Percentiles rank a stretch among this genome's conserved stretches.
Evolutionary conservation across 1,284 basidiomycete genomes (phyloP).

Genomic region (Malassezia yamatoensis): DNA sequence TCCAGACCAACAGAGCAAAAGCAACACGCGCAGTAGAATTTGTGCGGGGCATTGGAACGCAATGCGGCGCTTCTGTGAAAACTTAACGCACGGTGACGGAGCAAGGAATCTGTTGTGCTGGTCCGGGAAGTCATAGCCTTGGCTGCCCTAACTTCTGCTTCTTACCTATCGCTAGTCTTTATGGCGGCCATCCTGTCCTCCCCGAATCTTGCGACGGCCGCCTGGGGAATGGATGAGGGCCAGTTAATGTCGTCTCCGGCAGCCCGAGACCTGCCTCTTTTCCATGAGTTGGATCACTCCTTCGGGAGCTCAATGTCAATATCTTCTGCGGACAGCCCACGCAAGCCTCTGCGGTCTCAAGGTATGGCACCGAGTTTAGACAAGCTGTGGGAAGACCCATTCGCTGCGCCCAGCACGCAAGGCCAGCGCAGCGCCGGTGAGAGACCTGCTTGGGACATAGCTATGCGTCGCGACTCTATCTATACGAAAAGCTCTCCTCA

Average conservation of each 20-base stretch:
- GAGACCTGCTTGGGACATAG: not conserved
- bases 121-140: not conserved
- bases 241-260: not conserved
- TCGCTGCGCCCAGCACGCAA: not conserved
- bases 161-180: not conserved
- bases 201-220: constrained; percentile 1
- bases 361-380: constrained; percentile 1
- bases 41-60: not conserved
- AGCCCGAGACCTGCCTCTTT: not conserved
- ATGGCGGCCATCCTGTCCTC: constrained; percentile 7
- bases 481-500: constrained; percentile 39
- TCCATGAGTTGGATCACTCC: constrained; percentile 35
- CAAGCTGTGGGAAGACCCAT: constrained; percentile 9
- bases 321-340: constrained; percentile 33
- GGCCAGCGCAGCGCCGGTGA: not conserved
- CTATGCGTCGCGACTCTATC: not conserved
- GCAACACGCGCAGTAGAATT: constrained; percentile 7
- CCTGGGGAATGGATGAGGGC: constrained; percentile 4
- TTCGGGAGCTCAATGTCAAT: constrained; percentile 47
- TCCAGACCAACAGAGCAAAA: not conserved
- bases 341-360: constrained; percentile 6
- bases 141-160: not conserved
- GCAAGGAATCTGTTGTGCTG: not conserved
- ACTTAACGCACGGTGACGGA: not conserved
- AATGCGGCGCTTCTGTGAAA: not conserved